phyloP scores from a whole-genome alignment of 2,329 filamentous ascomycete genomes.

The Penicillium sp. region DNA sequence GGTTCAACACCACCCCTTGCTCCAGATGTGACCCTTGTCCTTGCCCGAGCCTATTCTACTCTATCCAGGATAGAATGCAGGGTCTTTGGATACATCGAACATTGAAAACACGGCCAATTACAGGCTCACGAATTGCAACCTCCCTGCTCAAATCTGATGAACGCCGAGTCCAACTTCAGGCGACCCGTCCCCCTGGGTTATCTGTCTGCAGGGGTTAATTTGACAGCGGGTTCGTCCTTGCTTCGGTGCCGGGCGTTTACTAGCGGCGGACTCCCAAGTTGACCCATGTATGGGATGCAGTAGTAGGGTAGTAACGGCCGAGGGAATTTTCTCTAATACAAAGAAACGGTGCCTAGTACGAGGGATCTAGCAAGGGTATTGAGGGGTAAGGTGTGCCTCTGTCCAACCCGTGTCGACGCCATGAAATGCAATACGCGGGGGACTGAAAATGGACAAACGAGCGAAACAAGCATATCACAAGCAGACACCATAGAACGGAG shows the following conservation, averaged over 20 bases:
- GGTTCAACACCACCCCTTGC: constrained; percentile 4
- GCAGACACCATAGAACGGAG: not conserved
- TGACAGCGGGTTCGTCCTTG: not conserved
- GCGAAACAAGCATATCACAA: not conserved
- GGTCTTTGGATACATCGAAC: not conserved
- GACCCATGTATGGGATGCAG: constrained; percentile 1
- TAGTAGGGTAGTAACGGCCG: constrained; percentile 1
- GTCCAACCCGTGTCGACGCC: not conserved
- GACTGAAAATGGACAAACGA: not conserved
- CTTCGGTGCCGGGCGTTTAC: not conserved
- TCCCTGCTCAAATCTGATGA: not conserved
- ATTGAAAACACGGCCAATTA: not conserved
- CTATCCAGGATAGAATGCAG: not conserved
- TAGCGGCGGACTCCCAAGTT: not conserved
- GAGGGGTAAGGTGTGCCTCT: not conserved
- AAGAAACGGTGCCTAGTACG: not conserved
- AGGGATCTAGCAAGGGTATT: not conserved
- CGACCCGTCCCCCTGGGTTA: not conserved
- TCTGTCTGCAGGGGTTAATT: not conserved
- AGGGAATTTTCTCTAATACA: not conserved
- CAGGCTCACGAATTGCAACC: not conserved
- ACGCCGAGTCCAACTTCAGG: not conserved
- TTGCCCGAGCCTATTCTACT: constrained; percentile 1
- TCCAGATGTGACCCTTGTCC: not conserved
- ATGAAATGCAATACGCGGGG: not conserved